A percentile compares a stretch with the other conserved stretches of the same genome.
These are phyloP conservation scores for Plasmopara muralis DNA, from an alignment of 352 stramenopile species.

Conservation along the genomic window DNA sequence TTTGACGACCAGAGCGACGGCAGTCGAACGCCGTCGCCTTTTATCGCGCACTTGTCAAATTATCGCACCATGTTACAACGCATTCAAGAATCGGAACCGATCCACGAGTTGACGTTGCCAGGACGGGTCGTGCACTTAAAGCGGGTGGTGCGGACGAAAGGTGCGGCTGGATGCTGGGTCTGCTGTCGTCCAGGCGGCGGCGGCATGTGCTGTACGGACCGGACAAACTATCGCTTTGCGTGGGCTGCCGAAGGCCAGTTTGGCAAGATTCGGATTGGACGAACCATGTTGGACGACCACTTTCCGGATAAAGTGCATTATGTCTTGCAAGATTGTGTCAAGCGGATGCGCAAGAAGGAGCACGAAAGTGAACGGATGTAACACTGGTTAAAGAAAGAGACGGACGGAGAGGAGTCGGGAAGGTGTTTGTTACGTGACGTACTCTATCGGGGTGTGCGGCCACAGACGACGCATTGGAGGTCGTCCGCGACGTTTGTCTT, in stretches of 20 bases:
- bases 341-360: constrained; percentile 36
- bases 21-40: constrained; percentile 23
- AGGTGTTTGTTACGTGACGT: background rate
- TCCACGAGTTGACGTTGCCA: constrained; percentile 73
- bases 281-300: constrained; percentile 85
- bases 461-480: constrained; percentile 65
- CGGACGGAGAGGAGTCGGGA: background rate
- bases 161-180: constrained; percentile 59
- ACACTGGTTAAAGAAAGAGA: constrained; percentile 13
- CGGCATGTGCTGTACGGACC: constrained; percentile 78
- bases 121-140: constrained; percentile 73
- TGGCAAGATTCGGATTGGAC: constrained; percentile 64
- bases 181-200: constrained; percentile 71
- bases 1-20: constrained; percentile 19
- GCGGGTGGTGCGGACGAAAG: constrained; percentile 30
- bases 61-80: constrained; percentile 82
- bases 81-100: constrained; percentile 75
- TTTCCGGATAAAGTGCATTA: constrained; percentile 86
- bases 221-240: constrained; percentile 70
- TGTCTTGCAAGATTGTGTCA: constrained; percentile 75
- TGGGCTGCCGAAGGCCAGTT: constrained; percentile 64
- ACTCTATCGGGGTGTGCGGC: constrained; percentile 35
- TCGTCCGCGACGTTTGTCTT: constrained; percentile 48
- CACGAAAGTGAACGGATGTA: constrained; percentile 25
- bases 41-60: constrained; percentile 60